These are phyloP conservation scores for Fusarium burgessii DNA, from an alignment of 2,329 filamentous ascomycete genomes.

Conservation along the genomic window DNA sequence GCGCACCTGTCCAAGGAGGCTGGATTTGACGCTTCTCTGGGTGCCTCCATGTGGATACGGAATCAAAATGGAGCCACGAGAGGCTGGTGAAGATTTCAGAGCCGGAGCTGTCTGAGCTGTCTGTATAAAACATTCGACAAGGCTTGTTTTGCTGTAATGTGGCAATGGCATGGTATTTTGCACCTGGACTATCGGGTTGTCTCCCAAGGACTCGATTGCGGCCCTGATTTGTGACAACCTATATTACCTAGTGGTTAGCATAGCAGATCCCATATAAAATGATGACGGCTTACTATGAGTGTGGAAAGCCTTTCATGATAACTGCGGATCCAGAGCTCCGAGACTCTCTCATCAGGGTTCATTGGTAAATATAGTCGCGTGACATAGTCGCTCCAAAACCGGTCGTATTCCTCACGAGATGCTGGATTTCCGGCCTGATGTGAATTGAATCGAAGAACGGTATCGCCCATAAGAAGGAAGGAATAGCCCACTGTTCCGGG, in stretches of 20 bases:
- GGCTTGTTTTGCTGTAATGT: background rate
- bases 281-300: background rate
- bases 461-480: accelerated
- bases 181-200: accelerated
- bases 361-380: background rate
- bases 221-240: background rate
- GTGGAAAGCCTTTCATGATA: accelerated
- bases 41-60: background rate
- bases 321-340: background rate
- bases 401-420: too few species aligned
- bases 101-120: too few species aligned
- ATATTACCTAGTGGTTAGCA: background rate
- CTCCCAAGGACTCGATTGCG: background rate
- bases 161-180: background rate
- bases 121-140: background rate
- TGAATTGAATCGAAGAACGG: too few species aligned
- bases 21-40: too few species aligned
- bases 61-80: background rate
- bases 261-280: too few species aligned
- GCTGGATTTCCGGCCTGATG: too few species aligned
- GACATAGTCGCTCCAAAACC: too few species aligned
- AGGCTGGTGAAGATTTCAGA: too few species aligned
- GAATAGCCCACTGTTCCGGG: accelerated
- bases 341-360: background rate
- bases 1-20: too few species aligned